Evolutionary conservation across 2,329 filamentous ascomycete genomes (phyloP), one percentile per base, ranked within the genome.

Genomic region (Lecanicillium sp.): DNA sequence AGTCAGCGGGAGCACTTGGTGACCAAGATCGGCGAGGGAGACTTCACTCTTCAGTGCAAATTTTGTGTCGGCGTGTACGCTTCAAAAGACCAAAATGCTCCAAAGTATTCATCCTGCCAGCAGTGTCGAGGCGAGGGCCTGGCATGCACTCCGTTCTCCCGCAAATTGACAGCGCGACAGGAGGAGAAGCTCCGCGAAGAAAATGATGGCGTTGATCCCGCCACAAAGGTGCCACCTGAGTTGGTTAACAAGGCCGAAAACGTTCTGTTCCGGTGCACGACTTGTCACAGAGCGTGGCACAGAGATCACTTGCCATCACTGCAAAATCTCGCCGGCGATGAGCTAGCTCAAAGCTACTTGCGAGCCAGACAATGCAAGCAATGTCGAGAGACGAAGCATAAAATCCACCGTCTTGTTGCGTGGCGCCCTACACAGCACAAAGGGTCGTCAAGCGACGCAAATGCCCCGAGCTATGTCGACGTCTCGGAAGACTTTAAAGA

Each of bases 1-100:
- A 75, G 73, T 37, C 67, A 58, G 11, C 75, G 92, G 43, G 87
- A 95, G n/a, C 92, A 96, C 56, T 65, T 92, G 27, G 86, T 86
- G 9, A 96, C 88, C 17, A 98, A 96, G 57, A 62, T 95, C 37
- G 80, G 70, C 3, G 68, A 82, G 1, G 78, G 82, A 3, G 62
- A 82, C 28, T 96, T 94, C 50, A 80, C 98, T 13, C 65, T 98
- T 29, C 92, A 98, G 56, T 98, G 92, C 62, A 82, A 80, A 47
- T 83, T 80, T 41, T 98, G 92, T 56, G 73, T 96, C 45, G 81
- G 81, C 4, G 54, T 72, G 15, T 71, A 79, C 33, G 65, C 68
- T 44, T 79, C 78, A 53, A 89, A 84, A 51, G 86, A 95, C 46
- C 45, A 52, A 0, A 70, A 67, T 14, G 79, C 81, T 1, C 89